A percentile compares a stretch with the other conserved stretches of the same genome.
phyloP scores from a whole-genome alignment of 163 green algal species.

The Picocystis sp. region DNA sequence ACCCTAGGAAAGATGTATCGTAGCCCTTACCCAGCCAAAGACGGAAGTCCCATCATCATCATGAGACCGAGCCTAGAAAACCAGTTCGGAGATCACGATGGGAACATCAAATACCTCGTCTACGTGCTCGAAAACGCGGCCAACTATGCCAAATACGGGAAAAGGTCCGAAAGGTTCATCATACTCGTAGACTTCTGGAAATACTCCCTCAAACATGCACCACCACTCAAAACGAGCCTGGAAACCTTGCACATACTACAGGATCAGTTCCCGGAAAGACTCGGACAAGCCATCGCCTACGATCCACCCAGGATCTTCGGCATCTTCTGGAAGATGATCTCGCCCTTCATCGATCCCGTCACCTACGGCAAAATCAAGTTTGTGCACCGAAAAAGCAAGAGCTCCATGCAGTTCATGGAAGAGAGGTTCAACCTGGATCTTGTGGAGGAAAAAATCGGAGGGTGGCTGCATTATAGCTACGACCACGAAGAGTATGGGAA shows the following conservation, averaged over 20 bases:
- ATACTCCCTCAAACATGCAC: constrained; percentile 20
- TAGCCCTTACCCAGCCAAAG: constrained; percentile 9
- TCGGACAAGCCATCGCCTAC: constrained; percentile 22
- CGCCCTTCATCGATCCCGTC: constrained; percentile 23
- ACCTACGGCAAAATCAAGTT: constrained; percentile 25
- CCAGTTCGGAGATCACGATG: constrained; percentile 16
- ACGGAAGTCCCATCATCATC: constrained; percentile 18
- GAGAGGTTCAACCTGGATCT: too few relatives aligned
- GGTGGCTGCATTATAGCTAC: too few relatives aligned
- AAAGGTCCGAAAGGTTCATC: constrained; percentile 11
- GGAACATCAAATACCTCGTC: constrained; percentile 24
- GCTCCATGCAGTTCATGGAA: neutral
- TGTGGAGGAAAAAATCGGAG: too few relatives aligned
- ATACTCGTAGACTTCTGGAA: constrained; percentile 29
- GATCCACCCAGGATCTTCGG: constrained; percentile 26
- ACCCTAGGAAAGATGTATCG: constrained; percentile 29
- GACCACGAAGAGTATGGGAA: too few relatives aligned
- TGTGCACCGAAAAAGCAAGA: constrained; percentile 15
- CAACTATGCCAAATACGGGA: constrained; percentile 3
- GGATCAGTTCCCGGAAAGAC: constrained; percentile 34
- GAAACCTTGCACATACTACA: constrained; percentile 36
- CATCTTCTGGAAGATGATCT: constrained; percentile 24
- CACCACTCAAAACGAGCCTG: constrained; percentile 25
- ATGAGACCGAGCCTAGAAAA: constrained; percentile 14
- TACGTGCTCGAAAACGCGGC: constrained; percentile 30